Base-by-base conservation (phyloP, 129 eudicot species). In the Chrysanthemum lavandulifolium region DNA sequence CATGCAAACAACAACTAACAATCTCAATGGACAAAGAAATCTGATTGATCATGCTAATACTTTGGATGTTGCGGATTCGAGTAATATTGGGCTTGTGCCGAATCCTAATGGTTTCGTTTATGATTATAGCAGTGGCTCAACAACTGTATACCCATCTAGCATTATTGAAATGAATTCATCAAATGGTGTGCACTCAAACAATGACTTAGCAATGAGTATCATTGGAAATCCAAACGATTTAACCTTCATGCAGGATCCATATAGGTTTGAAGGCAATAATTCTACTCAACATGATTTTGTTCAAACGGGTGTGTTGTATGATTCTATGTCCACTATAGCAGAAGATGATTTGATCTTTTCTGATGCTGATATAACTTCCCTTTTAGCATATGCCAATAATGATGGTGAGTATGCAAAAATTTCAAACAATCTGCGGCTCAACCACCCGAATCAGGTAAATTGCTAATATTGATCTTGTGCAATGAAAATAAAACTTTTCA, bases 361-460 rank as follows among this genome's bases (percentile, higher is more conserved):
- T 40, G 81, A 45, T 69, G 48, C 50, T 14, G 76, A 61, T 6
- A 70, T 77, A 19, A 52, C 71, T 15, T 21, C 58, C 36, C 76
- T 62, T 36, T 36, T 70, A 54, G n/a, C 58, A 62, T 51, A 6
- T 59, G 55, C 8, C n/a, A 63, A 77, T 76, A 36, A 51, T 31
- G 15, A 36, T 51, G 71, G 56, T 7, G 63, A 51, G 6, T 14
- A 31, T n/a, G 56, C 63, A 7, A 8, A 12, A 31, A 33, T 49
- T 12, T 62, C 76, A 69, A 51, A 61, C 61, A 53, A 53, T 77
- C 21, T 45, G 13, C 31, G 48, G 27, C 66, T 61, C 9, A 15
- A 61, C 40, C 11, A 14, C 40, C 66, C 40, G 31, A 61, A 61
- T 61, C 66, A 61, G 66, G 66, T 61, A 61, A 61, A n/a, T 19